phyloP scores from a whole-genome alignment of 78 protist species.

The Dictyostelium purpureum region DNA sequence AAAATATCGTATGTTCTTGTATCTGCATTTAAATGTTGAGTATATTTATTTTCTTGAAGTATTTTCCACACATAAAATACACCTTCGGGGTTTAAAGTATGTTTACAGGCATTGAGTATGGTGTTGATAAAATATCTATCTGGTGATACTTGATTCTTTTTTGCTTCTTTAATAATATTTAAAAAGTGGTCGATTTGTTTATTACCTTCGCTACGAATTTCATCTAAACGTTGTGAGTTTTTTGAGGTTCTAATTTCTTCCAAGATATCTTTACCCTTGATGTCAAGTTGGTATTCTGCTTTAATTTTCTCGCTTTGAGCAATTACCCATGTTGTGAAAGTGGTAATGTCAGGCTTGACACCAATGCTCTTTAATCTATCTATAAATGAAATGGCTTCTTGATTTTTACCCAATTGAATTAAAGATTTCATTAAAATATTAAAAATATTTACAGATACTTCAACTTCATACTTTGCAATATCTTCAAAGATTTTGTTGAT shows the following conservation, averaged over 20 bases:
- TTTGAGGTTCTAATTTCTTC: neutral
- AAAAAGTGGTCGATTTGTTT: conserved; percentile 44
- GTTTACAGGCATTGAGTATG: conserved; percentile 22
- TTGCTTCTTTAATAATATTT: neutral
- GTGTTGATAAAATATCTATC: conserved; percentile 55
- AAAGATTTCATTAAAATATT: conserved; percentile 53
- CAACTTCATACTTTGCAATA: conserved; percentile 15
- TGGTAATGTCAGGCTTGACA: conserved; percentile 26
- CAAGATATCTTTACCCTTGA: neutral
- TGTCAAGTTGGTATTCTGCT: neutral
- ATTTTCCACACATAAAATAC: conserved; percentile 34
- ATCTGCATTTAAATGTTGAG: conserved; percentile 25
- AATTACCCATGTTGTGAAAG: conserved; percentile 21
- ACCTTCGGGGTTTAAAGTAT: conserved; percentile 45
- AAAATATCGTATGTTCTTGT: conserved; percentile 67
- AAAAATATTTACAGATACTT: neutral
- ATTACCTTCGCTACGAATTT: conserved; percentile 8
- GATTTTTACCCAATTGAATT: neutral
- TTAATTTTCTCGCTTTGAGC: conserved; percentile 7
- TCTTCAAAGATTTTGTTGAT: conserved; percentile 10
- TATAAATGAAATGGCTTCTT: neutral
- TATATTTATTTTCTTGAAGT: conserved; percentile 41
- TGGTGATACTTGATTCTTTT: neutral
- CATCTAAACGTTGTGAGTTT: conserved; percentile 15
- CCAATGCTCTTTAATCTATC: conserved; percentile 22